These are phyloP conservation scores for Ambrosia trifida DNA, from an alignment of 129 eudicot species.

Conservation along the genomic window DNA sequence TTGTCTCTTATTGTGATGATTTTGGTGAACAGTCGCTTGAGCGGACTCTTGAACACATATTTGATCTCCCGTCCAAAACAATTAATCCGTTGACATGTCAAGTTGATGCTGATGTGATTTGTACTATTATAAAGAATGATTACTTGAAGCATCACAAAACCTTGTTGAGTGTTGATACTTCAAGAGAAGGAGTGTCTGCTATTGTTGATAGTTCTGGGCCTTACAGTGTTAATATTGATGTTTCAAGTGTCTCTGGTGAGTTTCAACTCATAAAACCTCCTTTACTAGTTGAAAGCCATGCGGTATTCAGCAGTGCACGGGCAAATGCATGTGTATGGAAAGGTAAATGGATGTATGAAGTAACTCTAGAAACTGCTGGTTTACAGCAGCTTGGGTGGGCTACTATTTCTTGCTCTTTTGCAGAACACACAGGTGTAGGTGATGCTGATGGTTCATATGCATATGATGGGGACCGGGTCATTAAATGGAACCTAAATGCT, in stretches of 20 bases:
- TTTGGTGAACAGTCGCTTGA: slow-evolving; percentile 96
- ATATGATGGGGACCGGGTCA: slow-evolving; percentile 84
- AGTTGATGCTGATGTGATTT: slow-evolving; percentile 50
- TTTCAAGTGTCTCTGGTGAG: slow-evolving; percentile 85
- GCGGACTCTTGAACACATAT: slow-evolving; percentile 81
- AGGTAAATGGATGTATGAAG: slow-evolving; percentile 99
- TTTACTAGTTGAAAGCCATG: slow-evolving; percentile 76
- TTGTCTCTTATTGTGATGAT: slow-evolving; percentile 81
- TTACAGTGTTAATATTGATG: slow-evolving; percentile 59
- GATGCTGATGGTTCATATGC: slow-evolving; percentile 97
- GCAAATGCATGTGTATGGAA: slow-evolving; percentile 96
- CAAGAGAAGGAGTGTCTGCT: slow-evolving; percentile 67
- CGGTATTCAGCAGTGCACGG: slow-evolving; percentile 82
- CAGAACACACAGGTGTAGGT: slow-evolving; percentile 89
- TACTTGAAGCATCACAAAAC: slow-evolving; percentile 38
- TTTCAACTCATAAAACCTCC: slow-evolving; percentile 60
- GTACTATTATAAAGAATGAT: slow-evolving; percentile 64
- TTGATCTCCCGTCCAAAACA: slow-evolving; percentile 67
- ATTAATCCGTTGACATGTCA: slow-evolving; percentile 48
- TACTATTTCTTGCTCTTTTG: slow-evolving; percentile 74
- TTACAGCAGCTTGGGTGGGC: slow-evolving; percentile 98
- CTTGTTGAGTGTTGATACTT: slow-evolving; percentile 18
- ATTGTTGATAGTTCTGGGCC: slow-evolving; percentile 43
- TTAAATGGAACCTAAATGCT: slow-evolving; percentile 84
- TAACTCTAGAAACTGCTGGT: slow-evolving; percentile 90